Evolutionary conservation across 2,329 filamentous ascomycete species (phyloP), one percentile per base, ranked within the genome.

Genomic region (Alternaria incomplexa): DNA sequence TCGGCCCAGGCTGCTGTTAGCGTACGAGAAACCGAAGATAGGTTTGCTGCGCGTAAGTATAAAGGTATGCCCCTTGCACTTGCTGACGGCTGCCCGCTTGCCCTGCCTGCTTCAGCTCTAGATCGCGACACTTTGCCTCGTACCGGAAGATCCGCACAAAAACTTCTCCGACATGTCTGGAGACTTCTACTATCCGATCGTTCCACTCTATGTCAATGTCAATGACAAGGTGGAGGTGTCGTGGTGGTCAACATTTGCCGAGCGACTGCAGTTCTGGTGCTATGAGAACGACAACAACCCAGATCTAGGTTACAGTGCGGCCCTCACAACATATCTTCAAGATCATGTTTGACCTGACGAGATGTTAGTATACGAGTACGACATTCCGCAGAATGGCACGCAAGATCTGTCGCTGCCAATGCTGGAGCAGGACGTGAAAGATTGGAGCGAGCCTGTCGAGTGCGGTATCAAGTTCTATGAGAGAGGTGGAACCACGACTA

Each of bases 11-110:
- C 36, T 40, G 1, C 15, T 0, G 9, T 40, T 17, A 0, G 0
- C 1, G 8, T 40, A 17, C 9, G 8, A 17, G 0, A 40, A 1
- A 17, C 0, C 0, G n/a, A 40, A 17, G 8, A 17, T 17, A 17
- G 36, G 36, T 1, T 40, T 40, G 5, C 2, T 17, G 9, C 15
- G 36, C n/a, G 1, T 17, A 3, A 2, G 15, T 40, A 40, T 11
- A 40, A 40, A 40, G 15, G 36, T 0, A 40, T 17, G n/a, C 36
- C 36, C 1, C 5, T 1, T 40, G n/a, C 2, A 17, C 36, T 40
- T 40, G 8, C 32, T 40, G 8, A 40, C 15, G 15, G 4, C 32
- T n/a, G 15, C 1, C 15, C 15, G 2, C 32, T 40, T 40, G 3
- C 15, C 9, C 4, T 40, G 9, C n/a, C n/a, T 6, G n/a, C 36